phyloP scores from a whole-genome alignment of 2,329 filamentous ascomycete species.

The Rhexocercosporidium sp. region DNA sequence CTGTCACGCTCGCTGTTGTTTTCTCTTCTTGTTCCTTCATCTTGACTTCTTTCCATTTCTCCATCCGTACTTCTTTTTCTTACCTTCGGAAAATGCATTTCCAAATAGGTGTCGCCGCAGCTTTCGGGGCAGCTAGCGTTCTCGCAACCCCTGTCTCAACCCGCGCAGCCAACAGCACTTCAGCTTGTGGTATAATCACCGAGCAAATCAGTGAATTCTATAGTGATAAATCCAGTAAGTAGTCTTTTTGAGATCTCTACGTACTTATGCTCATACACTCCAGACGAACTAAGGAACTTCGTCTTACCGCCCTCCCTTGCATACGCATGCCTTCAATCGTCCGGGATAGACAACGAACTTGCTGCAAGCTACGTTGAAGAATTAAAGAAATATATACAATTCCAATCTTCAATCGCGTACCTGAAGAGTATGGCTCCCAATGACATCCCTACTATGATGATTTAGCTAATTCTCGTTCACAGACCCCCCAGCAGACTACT shows the following conservation, averaged over 20 bases:
- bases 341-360: constrained; percentile 13
- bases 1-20: neutral
- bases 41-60: neutral
- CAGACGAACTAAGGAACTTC: neutral
- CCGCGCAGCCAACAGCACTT: neutral
- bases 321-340: constrained; percentile 17
- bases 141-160: neutral
- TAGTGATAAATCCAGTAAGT: constrained; percentile 3
- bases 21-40: neutral
- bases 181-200: constrained; percentile 4
- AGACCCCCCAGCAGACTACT: constrained; percentile 20
- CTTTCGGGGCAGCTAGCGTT: neutral
- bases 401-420: constrained; percentile 21
- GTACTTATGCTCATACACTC: neutral
- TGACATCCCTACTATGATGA: no score
- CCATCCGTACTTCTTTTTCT: no score
- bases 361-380: constrained; percentile 11
- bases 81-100: neutral
- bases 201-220: neutral
- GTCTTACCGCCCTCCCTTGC: constrained; percentile 1
- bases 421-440: constrained; percentile 12
- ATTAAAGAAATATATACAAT: constrained; percentile 19
- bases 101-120: neutral
- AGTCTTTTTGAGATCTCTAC: no score
- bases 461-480: no score